phyloP scores from a whole-genome alignment of 2,329 filamentous ascomycete species.

The Corynespora cassiicola region DNA sequence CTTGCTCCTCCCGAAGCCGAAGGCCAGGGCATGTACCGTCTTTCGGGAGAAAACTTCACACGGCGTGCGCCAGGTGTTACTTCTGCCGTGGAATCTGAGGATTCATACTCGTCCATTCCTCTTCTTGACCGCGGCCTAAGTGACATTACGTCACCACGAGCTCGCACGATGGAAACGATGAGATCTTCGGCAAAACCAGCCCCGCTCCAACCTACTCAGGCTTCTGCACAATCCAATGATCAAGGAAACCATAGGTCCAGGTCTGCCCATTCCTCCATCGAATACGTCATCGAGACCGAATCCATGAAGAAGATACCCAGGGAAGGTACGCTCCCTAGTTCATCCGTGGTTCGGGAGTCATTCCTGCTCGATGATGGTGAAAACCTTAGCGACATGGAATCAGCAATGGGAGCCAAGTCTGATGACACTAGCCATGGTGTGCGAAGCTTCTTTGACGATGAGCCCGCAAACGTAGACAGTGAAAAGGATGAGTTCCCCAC shows the following conservation, averaged over 20 bases:
- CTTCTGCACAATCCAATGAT: constrained; percentile 17
- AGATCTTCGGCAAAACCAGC: constrained; percentile 50
- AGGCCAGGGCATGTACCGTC: constrained; percentile 37
- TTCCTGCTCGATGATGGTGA: constrained; percentile 62
- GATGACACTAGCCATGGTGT: constrained; percentile 47
- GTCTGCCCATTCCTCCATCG: constrained; percentile 57
- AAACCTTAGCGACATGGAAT: constrained; percentile 59
- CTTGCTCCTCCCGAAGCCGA: constrained; percentile 33
- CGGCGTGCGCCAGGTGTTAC: constrained; percentile 26
- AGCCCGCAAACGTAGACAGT: constrained; percentile 43
- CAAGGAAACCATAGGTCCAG: constrained; percentile 18
- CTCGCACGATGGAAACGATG: constrained; percentile 54
- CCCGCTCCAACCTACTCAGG: constrained; percentile 32
- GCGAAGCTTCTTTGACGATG: constrained; percentile 58
- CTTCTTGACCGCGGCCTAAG: constrained; percentile 71
- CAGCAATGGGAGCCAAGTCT: constrained; percentile 57
- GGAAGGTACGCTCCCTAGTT: constrained; percentile 49
- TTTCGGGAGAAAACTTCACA: constrained; percentile 39
- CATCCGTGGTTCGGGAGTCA: constrained; percentile 44
- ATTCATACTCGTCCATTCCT: constrained; percentile 79
- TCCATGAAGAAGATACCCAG: constrained; percentile 56
- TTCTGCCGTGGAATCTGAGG: constrained; percentile 66
- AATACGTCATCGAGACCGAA: constrained; percentile 59
- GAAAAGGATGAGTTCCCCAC: constrained; percentile 33
- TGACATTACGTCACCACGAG: constrained; percentile 27